A percentile compares a stretch with the other conserved stretches of the same genome.
Conservation (phyloP, 805 yeast genomes). For the Yarrowia porcina region DNA sequence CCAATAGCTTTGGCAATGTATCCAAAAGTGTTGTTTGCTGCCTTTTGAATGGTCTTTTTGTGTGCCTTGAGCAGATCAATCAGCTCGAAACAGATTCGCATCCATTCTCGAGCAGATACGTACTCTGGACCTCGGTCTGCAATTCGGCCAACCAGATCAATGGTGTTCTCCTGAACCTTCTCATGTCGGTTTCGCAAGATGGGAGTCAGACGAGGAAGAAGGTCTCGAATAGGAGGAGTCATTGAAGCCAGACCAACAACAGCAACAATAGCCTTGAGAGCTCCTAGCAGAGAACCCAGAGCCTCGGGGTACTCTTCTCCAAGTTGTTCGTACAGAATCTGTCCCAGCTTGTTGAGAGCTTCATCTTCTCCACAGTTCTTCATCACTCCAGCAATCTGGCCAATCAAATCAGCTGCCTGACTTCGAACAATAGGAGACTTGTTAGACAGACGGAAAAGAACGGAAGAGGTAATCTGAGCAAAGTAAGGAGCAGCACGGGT, state of each 20-base stretch:
- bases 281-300: conserved; percentile 76
- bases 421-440: conserved; percentile 70
- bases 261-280: conserved; percentile 59
- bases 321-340: conserved; percentile 79
- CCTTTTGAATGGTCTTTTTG: conserved; percentile 68
- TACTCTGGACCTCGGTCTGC: conserved; percentile 78
- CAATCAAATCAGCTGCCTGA: conserved; percentile 77
- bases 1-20: conserved; percentile 88
- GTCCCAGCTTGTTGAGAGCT: conserved; percentile 62
- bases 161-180: conserved; percentile 81
- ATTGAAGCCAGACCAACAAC: conserved; percentile 57
- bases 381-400: conserved; percentile 63
- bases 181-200: conserved; percentile 85
- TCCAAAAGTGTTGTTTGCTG: conserved; percentile 91
- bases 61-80: conserved; percentile 84
- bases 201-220: conserved; percentile 86
- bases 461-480: conserved; percentile 65
- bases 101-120: conserved; percentile 93
- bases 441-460: conserved; percentile 69
- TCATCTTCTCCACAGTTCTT: conserved; percentile 61
- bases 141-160: conserved; percentile 73
- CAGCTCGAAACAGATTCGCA: conserved; percentile 88
- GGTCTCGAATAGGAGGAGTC: conserved; percentile 78
- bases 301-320: conserved; percentile 97
- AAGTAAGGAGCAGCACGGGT: conserved; percentile 65